Evolutionary conservation across 106 monocot genomes (phyloP), one percentile per base, ranked within the genome.

Genomic region (Apostasia ramifera): DNA sequence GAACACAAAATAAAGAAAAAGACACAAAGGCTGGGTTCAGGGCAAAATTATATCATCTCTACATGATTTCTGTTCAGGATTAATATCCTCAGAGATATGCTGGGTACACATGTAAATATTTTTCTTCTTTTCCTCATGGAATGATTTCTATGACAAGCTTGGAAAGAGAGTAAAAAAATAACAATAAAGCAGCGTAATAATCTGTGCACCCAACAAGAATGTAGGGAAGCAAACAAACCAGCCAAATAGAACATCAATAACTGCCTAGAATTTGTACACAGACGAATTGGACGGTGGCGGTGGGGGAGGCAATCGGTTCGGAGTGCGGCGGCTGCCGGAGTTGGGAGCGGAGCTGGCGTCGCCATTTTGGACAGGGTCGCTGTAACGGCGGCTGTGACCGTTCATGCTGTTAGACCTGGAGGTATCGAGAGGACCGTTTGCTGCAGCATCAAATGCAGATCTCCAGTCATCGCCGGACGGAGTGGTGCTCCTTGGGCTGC

Each of bases 231-330:
- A 55, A 37, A 50, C 53, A 5, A 50, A 26, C 68, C 9, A 45
- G 51, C 2, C 42, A 63, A 62, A 44, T 11, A 15, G 47, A 49
- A 7, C 10, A 66, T 7, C 41, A 65, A 13, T 44, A 66, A n/a
- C 51, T 62, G 40, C 56, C 70, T 79, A 82, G 45, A 80, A 85
- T 81, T 70, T 88, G 39, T 78, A 71, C 65, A 57, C 53, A 6
- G 79, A 70, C 37, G 68, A 75, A 11, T 54, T 47, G 12, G 70
- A 41, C 15, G 71, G 82, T 54, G 95, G 95, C 37, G 92, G 92
- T 5, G 91, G 59, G 1, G 95, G 95, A 3, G 95, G 89, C 79
- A 89, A 70, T 54, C 95, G 77, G 46, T 89, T 95, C n/a, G 95
- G 95, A 1, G 92, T 95, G 7, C 92, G 88, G 8, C 95, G 79